These are phyloP conservation scores for Penicillium canariense DNA, from an alignment of 495 filamentous ascomycete species.

Conservation along the genomic window DNA sequence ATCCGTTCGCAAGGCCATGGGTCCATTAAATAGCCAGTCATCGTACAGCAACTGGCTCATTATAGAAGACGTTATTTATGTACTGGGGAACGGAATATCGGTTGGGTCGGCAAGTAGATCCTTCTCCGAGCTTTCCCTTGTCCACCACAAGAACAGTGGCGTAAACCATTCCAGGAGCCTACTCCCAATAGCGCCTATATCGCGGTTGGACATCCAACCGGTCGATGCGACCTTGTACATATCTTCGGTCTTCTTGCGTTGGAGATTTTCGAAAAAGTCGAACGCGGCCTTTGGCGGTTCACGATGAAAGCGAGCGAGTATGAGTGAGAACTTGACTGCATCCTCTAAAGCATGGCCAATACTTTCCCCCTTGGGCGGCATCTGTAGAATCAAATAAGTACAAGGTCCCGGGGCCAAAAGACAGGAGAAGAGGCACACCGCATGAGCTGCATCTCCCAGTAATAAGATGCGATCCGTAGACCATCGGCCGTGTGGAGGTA, in stretches of 20 bases:
- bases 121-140: neutral
- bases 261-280: neutral
- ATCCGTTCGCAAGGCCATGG: too few species aligned
- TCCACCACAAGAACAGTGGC: neutral
- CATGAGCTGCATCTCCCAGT: conserved; percentile 42
- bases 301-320: conserved; percentile 16
- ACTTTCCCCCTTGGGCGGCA: conserved; percentile 52
- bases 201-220: neutral
- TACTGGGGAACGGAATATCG: neutral
- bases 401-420: neutral
- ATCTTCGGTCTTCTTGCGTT: neutral
- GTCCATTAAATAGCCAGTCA: too few species aligned
- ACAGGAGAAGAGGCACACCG: neutral
- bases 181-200: neutral
- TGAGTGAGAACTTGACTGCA: conserved; percentile 43
- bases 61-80: neutral
- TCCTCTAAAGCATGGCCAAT: conserved; percentile 53
- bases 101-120: neutral
- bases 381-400: conserved; percentile 21
- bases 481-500: conserved; percentile 45
- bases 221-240: neutral
- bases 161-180: neutral
- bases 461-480: conserved; percentile 38
- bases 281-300: neutral
- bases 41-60: neutral